Base-by-base conservation (phyloP, 257 asterid genomes). In the Ehretia macrophylla region DNA sequence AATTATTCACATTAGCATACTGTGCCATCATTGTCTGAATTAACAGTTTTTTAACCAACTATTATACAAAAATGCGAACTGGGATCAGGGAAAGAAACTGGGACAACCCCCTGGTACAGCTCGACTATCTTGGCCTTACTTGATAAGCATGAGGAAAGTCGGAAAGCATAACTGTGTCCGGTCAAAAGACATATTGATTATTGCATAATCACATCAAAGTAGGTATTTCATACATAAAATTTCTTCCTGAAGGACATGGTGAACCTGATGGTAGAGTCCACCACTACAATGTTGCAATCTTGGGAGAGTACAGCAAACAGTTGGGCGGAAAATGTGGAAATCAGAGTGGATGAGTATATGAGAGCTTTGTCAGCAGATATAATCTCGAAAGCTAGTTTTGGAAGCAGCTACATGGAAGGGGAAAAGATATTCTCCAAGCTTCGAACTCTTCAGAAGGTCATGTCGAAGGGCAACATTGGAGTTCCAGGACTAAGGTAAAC, bases 341-440 rank as follows among this genome's bases (percentile, higher is more conserved):
- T 80, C 20, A 69, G 40, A 16, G 77, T 83, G 8, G 88, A 85
- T 4, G 80, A 61, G 65, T 83, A 83, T 38, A 68, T 88, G 80
- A 84, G 83, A 72, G 74, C 70, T 48, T 73, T 85, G 71, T 83
- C 97, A 40, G 91, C 88, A 17, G 94, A 79, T 38, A 79, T 88
- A 52, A 85, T 88, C 59, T 85, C 95, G 62, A 83, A 80, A 77
- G 77, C 80, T 67, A 83, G 94, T 75, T 88, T 88, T 52, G 95
- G 95, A 22, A 81, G 94, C 63, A 81, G 81, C 76, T 78, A 83
- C 49, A 19, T 32, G 4, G 68, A 78, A 66, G 90, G 94, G 59
- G 73, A 80, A 65, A 62, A 67, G 14, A 81, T 85, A 48, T 85
- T 81, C 77, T 39, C 56, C n/a, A 81, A 80, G 59, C 93, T 85